Evolutionary conservation across 768 basidiomycete species (phyloP).

Genomic region (Kwoniella heveanensis): DNA sequence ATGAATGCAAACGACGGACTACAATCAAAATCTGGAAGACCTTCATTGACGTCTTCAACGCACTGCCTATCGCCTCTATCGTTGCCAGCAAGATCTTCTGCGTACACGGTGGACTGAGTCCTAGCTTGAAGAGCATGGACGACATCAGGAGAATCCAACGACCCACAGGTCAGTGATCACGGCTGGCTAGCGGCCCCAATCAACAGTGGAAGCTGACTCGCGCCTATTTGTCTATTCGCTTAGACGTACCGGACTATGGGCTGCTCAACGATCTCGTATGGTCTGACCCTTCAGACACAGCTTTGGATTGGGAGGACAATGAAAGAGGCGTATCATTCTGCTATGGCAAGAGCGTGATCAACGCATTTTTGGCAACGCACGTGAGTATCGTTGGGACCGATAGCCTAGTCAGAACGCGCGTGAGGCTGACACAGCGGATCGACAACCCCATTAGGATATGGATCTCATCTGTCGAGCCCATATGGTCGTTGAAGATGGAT

Average conservation of each 20-base stretch:
- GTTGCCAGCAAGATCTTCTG: constrained; percentile 99
- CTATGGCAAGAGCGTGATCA: constrained; percentile 96
- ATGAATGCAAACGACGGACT: constrained; percentile 98
- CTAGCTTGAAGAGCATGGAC: constrained; percentile 69
- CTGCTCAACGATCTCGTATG: constrained; percentile 94
- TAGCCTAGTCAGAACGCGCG: no score
- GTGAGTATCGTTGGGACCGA: constrained; percentile 37
- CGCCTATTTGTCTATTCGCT: background rate
- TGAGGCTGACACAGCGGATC: no score
- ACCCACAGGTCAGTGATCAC: constrained; percentile 64
- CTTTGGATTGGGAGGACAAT: constrained; percentile 98
- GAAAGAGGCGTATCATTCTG: constrained; percentile 98
- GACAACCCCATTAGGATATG: constrained; percentile 66
- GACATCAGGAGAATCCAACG: constrained; percentile 97
- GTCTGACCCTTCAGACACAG: constrained; percentile 98
- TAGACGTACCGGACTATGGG: constrained; percentile 97
- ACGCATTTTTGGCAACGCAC: constrained; percentile 74
- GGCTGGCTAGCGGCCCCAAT: background rate
- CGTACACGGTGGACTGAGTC: constrained; percentile 92
- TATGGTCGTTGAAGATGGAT: constrained; percentile 96
- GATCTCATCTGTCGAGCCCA: constrained; percentile 99
- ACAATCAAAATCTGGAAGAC: constrained; percentile 99
- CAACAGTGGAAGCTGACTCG: background rate
- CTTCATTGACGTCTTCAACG: constrained; percentile 99
- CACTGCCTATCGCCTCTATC: constrained; percentile 95